Base-by-base conservation (phyloP, 192 early-diverging fungal species). In the Chytriomyces sp. region DNA sequence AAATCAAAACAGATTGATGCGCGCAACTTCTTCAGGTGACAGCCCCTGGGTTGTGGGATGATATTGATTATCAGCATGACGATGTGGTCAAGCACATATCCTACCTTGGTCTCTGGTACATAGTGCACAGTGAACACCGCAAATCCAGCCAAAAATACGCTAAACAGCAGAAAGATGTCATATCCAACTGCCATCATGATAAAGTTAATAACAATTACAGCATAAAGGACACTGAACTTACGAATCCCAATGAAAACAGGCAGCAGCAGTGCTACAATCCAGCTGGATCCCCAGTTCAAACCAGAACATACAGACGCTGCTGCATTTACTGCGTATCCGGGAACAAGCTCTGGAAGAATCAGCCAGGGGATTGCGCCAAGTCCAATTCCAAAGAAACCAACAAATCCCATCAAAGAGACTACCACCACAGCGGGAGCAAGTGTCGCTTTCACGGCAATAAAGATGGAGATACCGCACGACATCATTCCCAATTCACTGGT, bases 361-460 rank as follows among this genome's bases (percentile, higher is more conserved):
- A 94, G 80, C 93, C 93, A 97, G 3, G 96, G 93, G 66, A 97
- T 93, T n/a, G 93, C 92, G 5, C 96, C 96, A 7, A 90, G 79
- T 53, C 88, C 96, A 72, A 92, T 85, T 9, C 88, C 93, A 86
- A 91, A 97, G 70, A 83, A 86, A 35, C 89, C 93, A 16, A 95
- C 93, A 84, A 94, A 91, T 16, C 84, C 90, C 73, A 96, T 89
- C 61, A 86, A 68, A 11, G 61, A 60, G 8, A 63, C 47, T 9
- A 80, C 85, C 35, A 86, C 53, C 8, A 80, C 7, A 7, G 61
- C 53, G 16, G 85, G 74, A 6, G 50, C n/a, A 35, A 65, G 50
- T n/a, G 76, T 57, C 13, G 63, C 7, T 35, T 62, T 47, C 67
- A 92, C 72, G 4, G 90, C 86, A 0, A 90, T 84, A 23, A 92